These are phyloP conservation scores for Claviceps paspali DNA, from an alignment of 2,329 filamentous ascomycete species.

Conservation along the genomic window DNA sequence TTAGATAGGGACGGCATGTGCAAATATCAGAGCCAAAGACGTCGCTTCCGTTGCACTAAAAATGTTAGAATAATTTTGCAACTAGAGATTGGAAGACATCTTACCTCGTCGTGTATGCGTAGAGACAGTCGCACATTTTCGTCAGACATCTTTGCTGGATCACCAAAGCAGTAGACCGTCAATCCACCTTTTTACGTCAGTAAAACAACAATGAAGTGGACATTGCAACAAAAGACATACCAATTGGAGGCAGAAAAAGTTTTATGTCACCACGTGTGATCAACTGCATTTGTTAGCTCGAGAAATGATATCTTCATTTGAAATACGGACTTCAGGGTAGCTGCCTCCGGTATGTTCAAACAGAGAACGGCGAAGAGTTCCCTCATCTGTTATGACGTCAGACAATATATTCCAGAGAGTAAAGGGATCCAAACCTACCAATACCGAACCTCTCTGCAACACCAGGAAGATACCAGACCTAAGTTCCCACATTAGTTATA, in stretches of 20 bases:
- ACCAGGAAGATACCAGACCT: conserved; percentile 69
- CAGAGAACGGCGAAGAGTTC: conserved; percentile 65
- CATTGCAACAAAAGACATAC: too few species aligned
- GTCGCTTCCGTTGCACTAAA: conserved; percentile 80
- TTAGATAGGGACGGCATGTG: conserved; percentile 88
- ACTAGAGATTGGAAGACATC: neutral
- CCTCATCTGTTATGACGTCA: conserved; percentile 49
- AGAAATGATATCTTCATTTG: neutral
- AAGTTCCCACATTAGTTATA: neutral
- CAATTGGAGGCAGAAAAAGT: conserved; percentile 87
- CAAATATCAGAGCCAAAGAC: conserved; percentile 98
- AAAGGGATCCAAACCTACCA: conserved; percentile 28
- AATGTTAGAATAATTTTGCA: neutral
- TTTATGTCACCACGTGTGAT: conserved; percentile 94
- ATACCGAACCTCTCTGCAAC: conserved; percentile 91
- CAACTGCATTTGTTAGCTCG: conserved; percentile 28
- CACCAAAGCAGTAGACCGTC: conserved; percentile 94
- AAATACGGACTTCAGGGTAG: conserved; percentile 52
- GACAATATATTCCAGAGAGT: conserved; percentile 1
- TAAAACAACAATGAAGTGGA: too few species aligned
- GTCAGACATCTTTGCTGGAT: conserved; percentile 86
- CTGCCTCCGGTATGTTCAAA: conserved; percentile 95
- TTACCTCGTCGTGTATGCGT: conserved; percentile 57
- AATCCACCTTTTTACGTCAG: conserved; percentile 52
- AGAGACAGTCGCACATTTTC: conserved; percentile 66